A percentile compares a stretch with the other conserved stretches of the same genome.
These are phyloP conservation scores for Lecanicillium sp. DNA, from an alignment of 2,329 filamentous ascomycete species.

Conservation along the genomic window DNA sequence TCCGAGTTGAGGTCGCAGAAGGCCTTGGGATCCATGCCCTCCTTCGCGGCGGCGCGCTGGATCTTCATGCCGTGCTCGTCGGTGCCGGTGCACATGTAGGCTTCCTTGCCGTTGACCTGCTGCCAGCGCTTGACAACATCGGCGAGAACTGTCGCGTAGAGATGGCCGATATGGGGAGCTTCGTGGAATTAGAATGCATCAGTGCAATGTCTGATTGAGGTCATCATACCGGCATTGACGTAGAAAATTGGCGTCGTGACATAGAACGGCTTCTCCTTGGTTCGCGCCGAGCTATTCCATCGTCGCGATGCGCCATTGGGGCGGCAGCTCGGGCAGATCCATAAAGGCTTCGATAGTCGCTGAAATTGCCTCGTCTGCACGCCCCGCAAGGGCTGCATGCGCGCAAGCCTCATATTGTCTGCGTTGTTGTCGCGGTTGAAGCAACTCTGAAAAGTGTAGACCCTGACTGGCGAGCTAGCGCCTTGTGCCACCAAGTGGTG, in stretches of 20 bases:
- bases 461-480: not conserved
- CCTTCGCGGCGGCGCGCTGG: conserved; percentile 72
- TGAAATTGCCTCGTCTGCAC: conserved; percentile 19
- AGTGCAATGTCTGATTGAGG: conserved; percentile 17
- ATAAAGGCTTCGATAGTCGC: conserved; percentile 17
- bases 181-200: not conserved
- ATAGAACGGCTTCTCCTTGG: conserved; percentile 73
- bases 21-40: conserved; percentile 66
- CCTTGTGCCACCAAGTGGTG: not conserved
- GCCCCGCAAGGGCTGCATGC: conserved; percentile 22
- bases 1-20: conserved; percentile 83
- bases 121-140: conserved; percentile 94
- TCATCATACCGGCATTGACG: conserved; percentile 74
- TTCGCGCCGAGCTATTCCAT: conserved; percentile 24
- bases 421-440: not conserved
- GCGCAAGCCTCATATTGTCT: conserved; percentile 24
- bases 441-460: not conserved
- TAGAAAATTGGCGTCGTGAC: conserved; percentile 97
- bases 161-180: conserved; percentile 91
- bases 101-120: conserved; percentile 61
- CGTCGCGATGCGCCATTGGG: conserved; percentile 20
- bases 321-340: conserved; percentile 26
- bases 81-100: conserved; percentile 81
- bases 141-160: conserved; percentile 86
- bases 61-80: conserved; percentile 99